A percentile compares a stretch with the other conserved stretches of the same genome.
Evolutionary conservation across 2,329 filamentous ascomycete species (phyloP).

Genomic region (Trichoderma sp.): DNA sequence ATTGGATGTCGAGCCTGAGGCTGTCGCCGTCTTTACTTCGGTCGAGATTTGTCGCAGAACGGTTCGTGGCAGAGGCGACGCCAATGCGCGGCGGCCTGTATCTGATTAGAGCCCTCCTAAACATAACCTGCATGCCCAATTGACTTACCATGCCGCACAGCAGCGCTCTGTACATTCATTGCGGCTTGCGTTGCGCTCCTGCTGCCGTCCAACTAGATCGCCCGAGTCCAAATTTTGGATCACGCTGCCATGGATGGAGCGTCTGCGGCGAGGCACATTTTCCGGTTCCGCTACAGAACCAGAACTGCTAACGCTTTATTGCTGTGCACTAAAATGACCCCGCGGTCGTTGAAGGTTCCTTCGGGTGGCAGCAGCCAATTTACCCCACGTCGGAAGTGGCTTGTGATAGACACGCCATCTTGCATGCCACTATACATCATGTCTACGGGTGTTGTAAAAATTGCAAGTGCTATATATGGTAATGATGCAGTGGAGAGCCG

Average conservation of each 20-base stretch:
- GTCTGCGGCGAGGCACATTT: constrained; percentile 30
- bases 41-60: constrained; percentile 43
- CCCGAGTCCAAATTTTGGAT: constrained; percentile 38
- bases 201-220: constrained; percentile 23
- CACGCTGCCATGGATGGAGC: constrained; percentile 27
- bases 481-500: neutral
- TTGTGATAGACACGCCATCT: constrained; percentile 1
- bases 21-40: constrained; percentile 34
- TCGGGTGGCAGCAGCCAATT: neutral
- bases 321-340: neutral
- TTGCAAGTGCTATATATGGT: neutral
- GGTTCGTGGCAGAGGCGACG: constrained; percentile 47
- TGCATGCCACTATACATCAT: neutral
- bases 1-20: constrained; percentile 13
- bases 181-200: constrained; percentile 34
- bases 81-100: constrained; percentile 58
- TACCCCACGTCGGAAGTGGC: constrained; percentile 2
- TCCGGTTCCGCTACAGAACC: constrained; percentile 30
- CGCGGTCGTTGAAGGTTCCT: neutral
- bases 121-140: neutral
- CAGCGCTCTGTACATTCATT: constrained; percentile 62
- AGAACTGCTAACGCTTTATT: neutral
- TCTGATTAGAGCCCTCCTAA: neutral
- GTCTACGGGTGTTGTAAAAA: too few relatives aligned
- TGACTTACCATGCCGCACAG: constrained; percentile 58